phyloP scores from a whole-genome alignment of 495 filamentous ascomycete genomes.

The Collariella sp. region DNA sequence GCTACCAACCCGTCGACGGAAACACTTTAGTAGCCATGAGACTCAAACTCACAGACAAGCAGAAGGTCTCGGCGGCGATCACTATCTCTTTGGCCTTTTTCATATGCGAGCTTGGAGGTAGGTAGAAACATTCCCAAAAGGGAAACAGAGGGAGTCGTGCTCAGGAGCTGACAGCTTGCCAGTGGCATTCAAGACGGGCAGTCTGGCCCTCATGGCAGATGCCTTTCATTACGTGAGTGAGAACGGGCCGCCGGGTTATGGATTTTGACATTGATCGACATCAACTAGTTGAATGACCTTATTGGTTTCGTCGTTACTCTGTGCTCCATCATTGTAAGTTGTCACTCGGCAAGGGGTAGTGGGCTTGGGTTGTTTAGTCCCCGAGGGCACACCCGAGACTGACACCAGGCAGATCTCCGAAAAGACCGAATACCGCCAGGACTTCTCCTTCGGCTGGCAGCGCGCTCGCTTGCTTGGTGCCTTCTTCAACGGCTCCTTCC shows the following conservation, averaged over 20 bases:
- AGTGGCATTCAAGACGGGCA: conserved; percentile 77
- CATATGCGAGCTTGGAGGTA: conserved; percentile 65
- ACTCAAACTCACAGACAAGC: conserved; percentile 5
- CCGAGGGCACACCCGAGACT: not conserved
- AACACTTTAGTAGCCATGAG: not conserved
- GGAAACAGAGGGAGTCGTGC: not conserved
- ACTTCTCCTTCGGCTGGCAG: conserved; percentile 64
- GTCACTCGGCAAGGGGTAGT: not conserved
- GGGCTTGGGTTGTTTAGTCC: not conserved
- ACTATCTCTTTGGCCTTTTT: conserved; percentile 79
- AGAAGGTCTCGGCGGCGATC: conserved; percentile 48
- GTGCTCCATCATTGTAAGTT: conserved; percentile 64
- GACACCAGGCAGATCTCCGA: conserved; percentile 35
- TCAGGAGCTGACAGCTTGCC: not conserved
- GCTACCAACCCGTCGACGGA: not conserved
- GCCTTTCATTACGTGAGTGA: conserved; percentile 83
- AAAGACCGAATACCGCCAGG: conserved; percentile 30
- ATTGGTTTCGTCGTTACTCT: conserved; percentile 76
- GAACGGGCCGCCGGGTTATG: not conserved
- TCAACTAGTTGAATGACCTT: conserved; percentile 73
- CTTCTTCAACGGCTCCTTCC: conserved; percentile 92
- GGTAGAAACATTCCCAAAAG: conserved; percentile 2
- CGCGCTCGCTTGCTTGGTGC: conserved; percentile 85
- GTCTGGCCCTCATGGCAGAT: conserved; percentile 85
- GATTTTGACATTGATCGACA: conserved; percentile 2